Conservation (phyloP, 306 rosid genomes). For the Quercus rubra region DNA sequence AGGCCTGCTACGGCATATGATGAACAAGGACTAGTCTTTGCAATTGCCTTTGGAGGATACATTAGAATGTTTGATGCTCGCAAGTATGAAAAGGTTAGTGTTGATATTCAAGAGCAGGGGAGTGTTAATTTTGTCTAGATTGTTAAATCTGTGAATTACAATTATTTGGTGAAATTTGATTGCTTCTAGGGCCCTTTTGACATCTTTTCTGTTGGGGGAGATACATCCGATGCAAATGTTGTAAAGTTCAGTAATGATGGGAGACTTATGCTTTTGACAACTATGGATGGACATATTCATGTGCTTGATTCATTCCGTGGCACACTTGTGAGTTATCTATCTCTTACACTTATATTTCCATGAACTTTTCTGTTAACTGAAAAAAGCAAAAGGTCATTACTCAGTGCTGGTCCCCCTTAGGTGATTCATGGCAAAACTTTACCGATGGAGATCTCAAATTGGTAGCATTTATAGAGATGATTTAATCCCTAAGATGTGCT, state of each 20-base stretch:
- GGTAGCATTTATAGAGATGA: slow-evolving; percentile 11
- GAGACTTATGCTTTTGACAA: slow-evolving; percentile 82
- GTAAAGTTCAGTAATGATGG: slow-evolving; percentile 95
- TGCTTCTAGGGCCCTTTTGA: slow-evolving; percentile 83
- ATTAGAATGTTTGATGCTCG: slow-evolving; percentile 91
- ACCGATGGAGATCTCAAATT: slow-evolving; percentile 5
- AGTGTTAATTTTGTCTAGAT: neutral
- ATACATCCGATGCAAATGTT: slow-evolving; percentile 87
- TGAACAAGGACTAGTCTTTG: slow-evolving; percentile 89
- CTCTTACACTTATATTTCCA: neutral
- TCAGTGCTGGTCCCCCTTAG: neutral
- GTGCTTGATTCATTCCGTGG: slow-evolving; percentile 95
- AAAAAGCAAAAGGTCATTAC: neutral
- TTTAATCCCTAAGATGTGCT: slow-evolving; percentile 2
- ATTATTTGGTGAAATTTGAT: slow-evolving; percentile 23
- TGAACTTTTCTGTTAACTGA: neutral
- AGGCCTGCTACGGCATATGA: slow-evolving; percentile 93
- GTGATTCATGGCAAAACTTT: neutral
- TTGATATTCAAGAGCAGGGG: slow-evolving; percentile 5
- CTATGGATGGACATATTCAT: slow-evolving; percentile 81
- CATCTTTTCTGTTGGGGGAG: slow-evolving; percentile 87
- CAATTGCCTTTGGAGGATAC: slow-evolving; percentile 88
- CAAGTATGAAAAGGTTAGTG: slow-evolving; percentile 78
- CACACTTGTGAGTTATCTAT: slow-evolving; percentile 62
- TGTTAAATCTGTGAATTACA: slow-evolving; percentile 13